phyloP scores from a whole-genome alignment of 1,284 basidiomycete genomes.

The Spongispora temasekensis region DNA sequence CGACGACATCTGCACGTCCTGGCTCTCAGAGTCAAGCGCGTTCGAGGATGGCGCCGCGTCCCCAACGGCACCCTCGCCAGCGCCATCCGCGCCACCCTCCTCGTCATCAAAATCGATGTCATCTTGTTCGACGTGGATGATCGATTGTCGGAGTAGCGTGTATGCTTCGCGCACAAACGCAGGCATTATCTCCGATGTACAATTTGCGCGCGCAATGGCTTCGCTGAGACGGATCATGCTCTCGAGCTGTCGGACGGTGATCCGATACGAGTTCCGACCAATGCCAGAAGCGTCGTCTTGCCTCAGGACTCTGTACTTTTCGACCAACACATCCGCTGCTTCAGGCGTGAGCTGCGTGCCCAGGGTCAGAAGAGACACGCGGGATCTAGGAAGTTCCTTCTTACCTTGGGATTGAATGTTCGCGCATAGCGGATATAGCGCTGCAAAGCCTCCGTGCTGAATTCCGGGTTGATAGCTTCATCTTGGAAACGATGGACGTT shows the following conservation, averaged over 20 bases:
- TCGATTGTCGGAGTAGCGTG: slow-evolving; percentile 91
- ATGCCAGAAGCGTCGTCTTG: slow-evolving; percentile 91
- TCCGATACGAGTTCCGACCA: slow-evolving; percentile 91
- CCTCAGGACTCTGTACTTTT: slow-evolving; percentile 92
- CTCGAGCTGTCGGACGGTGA: slow-evolving; percentile 95
- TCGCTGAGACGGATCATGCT: slow-evolving; percentile 97
- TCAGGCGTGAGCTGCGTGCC: slow-evolving; percentile 85
- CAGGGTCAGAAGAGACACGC: not conserved
- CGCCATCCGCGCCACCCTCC: slow-evolving; percentile 60
- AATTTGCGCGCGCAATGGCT: slow-evolving; percentile 96
- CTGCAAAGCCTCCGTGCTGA: slow-evolving; percentile 95
- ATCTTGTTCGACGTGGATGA: slow-evolving; percentile 99
- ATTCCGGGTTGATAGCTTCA: slow-evolving; percentile 93
- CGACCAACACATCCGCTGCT: slow-evolving; percentile 91
- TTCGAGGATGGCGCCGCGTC: slow-evolving; percentile 30
- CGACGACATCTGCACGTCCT: slow-evolving; percentile 67
- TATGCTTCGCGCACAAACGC: slow-evolving; percentile 96
- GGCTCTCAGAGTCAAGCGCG: slow-evolving; percentile 49
- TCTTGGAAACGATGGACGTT: slow-evolving; percentile 97
- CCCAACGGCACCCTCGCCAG: slow-evolving; percentile 34
- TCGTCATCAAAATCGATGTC: slow-evolving; percentile 98
- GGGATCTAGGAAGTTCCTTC: not conserved
- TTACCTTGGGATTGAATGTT: slow-evolving; percentile 94
- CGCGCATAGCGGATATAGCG: slow-evolving; percentile 96
- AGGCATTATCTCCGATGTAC: slow-evolving; percentile 90